phyloP scores from a whole-genome alignment of 768 basidiomycete genomes.

The Termitomyces sp. region DNA sequence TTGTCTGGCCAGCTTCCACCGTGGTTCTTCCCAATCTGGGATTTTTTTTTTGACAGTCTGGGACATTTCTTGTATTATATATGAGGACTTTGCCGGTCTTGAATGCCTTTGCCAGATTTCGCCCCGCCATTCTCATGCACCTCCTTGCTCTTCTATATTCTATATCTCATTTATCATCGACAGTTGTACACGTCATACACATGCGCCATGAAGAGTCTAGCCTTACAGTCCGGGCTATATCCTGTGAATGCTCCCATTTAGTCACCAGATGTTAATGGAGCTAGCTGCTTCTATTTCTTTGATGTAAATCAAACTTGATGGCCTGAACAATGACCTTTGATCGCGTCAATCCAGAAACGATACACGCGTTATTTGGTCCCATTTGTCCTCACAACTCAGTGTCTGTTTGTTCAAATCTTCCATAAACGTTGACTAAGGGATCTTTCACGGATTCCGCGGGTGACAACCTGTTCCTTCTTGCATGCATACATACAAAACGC shows the following conservation, averaged over 20 bases:
- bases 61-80: too few relatives aligned
- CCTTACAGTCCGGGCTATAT: neutral
- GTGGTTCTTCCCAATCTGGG: too few relatives aligned
- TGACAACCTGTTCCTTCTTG: neutral
- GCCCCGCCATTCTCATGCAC: too few relatives aligned
- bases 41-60: too few relatives aligned
- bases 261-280: too few relatives aligned
- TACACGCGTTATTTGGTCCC: constrained; percentile 7
- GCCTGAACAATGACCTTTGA: neutral
- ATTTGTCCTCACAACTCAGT: neutral
- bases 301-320: neutral
- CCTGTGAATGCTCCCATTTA: neutral
- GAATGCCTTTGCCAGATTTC: too few relatives aligned
- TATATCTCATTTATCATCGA: too few relatives aligned
- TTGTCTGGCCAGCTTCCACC: too few relatives aligned
- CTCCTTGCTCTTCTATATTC: too few relatives aligned
- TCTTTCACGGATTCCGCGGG: neutral
- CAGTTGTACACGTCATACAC: too few relatives aligned
- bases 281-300: neutral
- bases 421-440: neutral
- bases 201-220: too few relatives aligned
- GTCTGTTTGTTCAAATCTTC: neutral
- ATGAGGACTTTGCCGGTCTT: too few relatives aligned
- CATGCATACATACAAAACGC: neutral
- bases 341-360: neutral